phyloP scores from a whole-genome alignment of 108 stramenopile species.

The Asterionellopsis glacialis region DNA sequence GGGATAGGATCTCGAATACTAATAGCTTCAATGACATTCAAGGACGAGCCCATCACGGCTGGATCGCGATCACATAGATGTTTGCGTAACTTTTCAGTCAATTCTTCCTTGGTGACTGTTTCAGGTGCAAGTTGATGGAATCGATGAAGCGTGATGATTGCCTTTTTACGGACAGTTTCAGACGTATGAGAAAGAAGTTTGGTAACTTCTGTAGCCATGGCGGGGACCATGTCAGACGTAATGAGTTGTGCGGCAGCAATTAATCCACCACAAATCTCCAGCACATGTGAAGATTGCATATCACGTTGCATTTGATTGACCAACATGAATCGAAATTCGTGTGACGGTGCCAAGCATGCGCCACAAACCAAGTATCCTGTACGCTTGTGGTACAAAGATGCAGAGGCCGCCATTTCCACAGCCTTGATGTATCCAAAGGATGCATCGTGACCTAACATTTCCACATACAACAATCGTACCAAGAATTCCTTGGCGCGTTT shows the following conservation, averaged over 20 bases:
- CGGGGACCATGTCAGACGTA: constrained; percentile 94
- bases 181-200: constrained; percentile 64
- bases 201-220: constrained; percentile 60
- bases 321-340: constrained; percentile 99
- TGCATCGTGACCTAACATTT: constrained; percentile 99
- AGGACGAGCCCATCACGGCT: constrained; percentile 89
- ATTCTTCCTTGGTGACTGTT: constrained; percentile 61
- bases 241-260: constrained; percentile 80
- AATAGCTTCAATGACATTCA: constrained; percentile 92
- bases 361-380: constrained; percentile 92
- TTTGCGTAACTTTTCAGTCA: constrained; percentile 86
- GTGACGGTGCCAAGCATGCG: constrained; percentile 89
- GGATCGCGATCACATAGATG: constrained; percentile 96
- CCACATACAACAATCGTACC: constrained; percentile 95
- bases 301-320: constrained; percentile 99
- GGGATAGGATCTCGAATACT: constrained; percentile 52
- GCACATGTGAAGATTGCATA: constrained; percentile 81
- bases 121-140: constrained; percentile 88
- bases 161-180: constrained; percentile 91
- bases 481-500: constrained; percentile 96
- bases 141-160: constrained; percentile 89
- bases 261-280: constrained; percentile 91
- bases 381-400: constrained; percentile 87
- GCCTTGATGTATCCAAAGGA: constrained; percentile 96
- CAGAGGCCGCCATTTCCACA: constrained; percentile 93